Conservation (phyloP, 768 basidiomycete species). For the Phlebiopsis flavidoalba region DNA sequence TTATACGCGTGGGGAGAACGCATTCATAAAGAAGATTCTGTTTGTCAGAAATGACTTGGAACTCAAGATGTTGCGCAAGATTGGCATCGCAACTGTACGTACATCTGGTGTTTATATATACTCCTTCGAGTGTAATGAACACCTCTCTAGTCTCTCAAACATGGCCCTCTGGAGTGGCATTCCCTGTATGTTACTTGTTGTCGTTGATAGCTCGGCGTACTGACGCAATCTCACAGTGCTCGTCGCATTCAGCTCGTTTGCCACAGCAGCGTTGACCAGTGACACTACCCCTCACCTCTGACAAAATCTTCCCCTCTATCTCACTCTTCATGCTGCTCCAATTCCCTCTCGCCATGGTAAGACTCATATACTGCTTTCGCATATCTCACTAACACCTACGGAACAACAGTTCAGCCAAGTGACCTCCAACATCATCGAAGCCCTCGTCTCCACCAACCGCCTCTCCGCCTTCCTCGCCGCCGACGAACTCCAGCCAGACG, state of each 20-base stretch:
- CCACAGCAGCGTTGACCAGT: conserved; percentile 59
- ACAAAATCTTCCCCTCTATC: conserved; percentile 95
- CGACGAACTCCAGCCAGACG: conserved; percentile 77
- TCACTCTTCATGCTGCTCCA: conserved; percentile 83
- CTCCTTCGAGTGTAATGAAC: neutral
- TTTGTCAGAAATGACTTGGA: conserved; percentile 80
- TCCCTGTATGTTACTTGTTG: conserved; percentile 33
- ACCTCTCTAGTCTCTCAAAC: conserved; percentile 46
- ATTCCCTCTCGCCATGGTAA: conserved; percentile 74
- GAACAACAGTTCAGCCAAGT: conserved; percentile 47
- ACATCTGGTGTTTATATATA: neutral
- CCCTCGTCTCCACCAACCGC: conserved; percentile 77
- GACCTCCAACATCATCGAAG: conserved; percentile 79
- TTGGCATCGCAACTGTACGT: conserved; percentile 68
- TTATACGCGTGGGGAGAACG: conserved; percentile 94
- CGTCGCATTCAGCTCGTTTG: conserved; percentile 81
- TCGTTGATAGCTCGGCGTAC: neutral
- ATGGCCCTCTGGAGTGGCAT: conserved; percentile 63
- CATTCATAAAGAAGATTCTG: conserved; percentile 77
- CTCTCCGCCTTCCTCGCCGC: conserved; percentile 71
- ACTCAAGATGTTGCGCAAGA: conserved; percentile 74
- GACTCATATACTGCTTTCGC: conserved; percentile 26
- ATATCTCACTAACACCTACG: conserved; percentile 17
- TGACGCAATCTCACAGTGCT: conserved; percentile 36
- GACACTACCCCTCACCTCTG: conserved; percentile 73